Evolutionary conservation across 495 filamentous ascomycete genomes (phyloP), one percentile per base, ranked within the genome.

Genomic region (Rusavskia elegans): DNA sequence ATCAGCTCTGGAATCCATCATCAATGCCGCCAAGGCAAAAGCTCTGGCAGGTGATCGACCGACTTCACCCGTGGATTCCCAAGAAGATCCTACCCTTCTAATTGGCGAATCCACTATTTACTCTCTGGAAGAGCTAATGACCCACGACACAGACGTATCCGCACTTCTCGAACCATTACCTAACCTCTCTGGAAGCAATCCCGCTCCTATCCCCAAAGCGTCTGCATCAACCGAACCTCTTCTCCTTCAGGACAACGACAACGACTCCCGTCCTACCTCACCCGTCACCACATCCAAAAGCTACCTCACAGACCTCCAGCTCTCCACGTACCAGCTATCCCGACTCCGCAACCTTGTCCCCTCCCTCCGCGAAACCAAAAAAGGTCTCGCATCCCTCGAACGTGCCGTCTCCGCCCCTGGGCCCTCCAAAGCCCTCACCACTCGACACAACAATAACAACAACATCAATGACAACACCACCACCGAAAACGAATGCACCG

Each of bases 311-410:
- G 54, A 66, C 44, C 41, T 59, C 65, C 19, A 67, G 68, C 45
- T 59, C 56, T 32, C 78, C 39, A 66, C 60, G 10, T 73, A 76
- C 39, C 70, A 81, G 14, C 63, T 80, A n/a, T 68, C 73, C 35
- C 69, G 75, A 46, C 72, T 88, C 69, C 75, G 73, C 50, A 69
- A 74, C 53, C 72, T 84, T 20, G 69, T 73, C 32, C 67, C 75
- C 3, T 78, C 78, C 52, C 84, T 89, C 54, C 73, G 74, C 2
- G 77, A 80, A 21, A 77, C 84, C 20, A 81, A 80, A 54, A 71
- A 75, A 48, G 82, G 81, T 2, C 78, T 88, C 35, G 72, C 79
- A 55, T 70, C 75, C 16, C 66, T 87, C n/a, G 82, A 84, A 65
- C 67, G 75, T 32, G 71, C 78, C 50, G 65, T 74, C n/a, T 54